Percentiles rank a stretch among this genome's conserved stretches.
These are phyloP conservation scores for Aspergillus hancockii DNA, from an alignment of 495 filamentous ascomycete genomes.

Conservation along the genomic window DNA sequence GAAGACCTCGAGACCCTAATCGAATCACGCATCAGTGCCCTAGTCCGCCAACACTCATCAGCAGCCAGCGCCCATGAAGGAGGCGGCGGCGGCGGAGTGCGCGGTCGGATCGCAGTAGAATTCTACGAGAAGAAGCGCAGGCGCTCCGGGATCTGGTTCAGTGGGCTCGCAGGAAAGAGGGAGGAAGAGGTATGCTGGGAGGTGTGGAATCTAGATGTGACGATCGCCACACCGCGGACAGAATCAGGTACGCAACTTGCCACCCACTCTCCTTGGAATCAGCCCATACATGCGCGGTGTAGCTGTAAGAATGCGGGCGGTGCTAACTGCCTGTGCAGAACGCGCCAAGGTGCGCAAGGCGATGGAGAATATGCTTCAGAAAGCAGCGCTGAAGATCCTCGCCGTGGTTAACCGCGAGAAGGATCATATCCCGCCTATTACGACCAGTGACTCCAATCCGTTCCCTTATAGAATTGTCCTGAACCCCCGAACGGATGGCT, in stretches of 20 bases:
- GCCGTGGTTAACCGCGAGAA: slow-evolving; percentile 82
- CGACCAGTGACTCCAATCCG: slow-evolving; percentile 85
- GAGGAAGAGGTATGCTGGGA: slow-evolving; percentile 98
- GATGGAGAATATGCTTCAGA: slow-evolving; percentile 83
- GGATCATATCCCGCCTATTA: slow-evolving; percentile 97
- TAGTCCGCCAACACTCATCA: slow-evolving; percentile 64
- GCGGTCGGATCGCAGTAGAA: slow-evolving; percentile 81
- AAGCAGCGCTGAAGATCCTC: slow-evolving; percentile 84
- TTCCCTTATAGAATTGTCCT: slow-evolving; percentile 93
- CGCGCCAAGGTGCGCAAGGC: slow-evolving; percentile 81
- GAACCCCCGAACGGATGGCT: slow-evolving; percentile 75
- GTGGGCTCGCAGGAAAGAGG: slow-evolving; percentile 55
- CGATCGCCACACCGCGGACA: slow-evolving; percentile 81
- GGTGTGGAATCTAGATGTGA: slow-evolving; percentile 89
- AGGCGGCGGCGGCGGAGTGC: slow-evolving; percentile 51
- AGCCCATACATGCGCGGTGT: neutral
- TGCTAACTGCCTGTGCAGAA: slow-evolving; percentile 50
- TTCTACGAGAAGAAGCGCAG: slow-evolving; percentile 92
- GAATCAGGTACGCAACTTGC: slow-evolving; percentile 68
- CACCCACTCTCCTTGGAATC: neutral
- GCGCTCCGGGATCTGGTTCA: slow-evolving; percentile 72
- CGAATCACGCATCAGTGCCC: slow-evolving; percentile 75
- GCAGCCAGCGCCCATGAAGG: slow-evolving; percentile 50
- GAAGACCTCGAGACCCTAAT: slow-evolving; percentile 87
- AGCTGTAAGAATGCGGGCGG: slow-evolving; percentile 1